Conservation (phyloP, 1,284 basidiomycete species). For the Naganishia cerealis region DNA sequence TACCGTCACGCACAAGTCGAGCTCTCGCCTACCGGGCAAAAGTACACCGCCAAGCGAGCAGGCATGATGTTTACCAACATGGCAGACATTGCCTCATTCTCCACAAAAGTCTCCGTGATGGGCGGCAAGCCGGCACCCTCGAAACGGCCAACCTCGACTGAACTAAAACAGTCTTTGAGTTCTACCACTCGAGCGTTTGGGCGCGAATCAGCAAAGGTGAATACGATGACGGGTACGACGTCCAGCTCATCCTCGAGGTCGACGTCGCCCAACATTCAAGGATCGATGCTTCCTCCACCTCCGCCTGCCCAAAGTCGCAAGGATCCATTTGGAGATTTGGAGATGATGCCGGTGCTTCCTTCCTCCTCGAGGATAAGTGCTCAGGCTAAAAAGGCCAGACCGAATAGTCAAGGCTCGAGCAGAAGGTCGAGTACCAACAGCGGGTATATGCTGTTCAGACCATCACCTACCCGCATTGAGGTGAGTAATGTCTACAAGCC, state of each 20-base stretch:
- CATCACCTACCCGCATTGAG: conserved; percentile 21
- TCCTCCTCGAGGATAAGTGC: conserved; percentile 3
- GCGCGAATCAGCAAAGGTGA: conserved; percentile 25
- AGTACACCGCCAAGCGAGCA: conserved; percentile 23
- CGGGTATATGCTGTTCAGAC: conserved; percentile 19
- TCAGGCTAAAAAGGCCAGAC: conserved; percentile 17
- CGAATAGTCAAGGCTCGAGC: conserved; percentile 18
- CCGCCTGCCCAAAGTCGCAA: conserved; percentile 4
- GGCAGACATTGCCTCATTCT: conserved; percentile 10
- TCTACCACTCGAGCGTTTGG: conserved; percentile 20
- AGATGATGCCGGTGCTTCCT: conserved; percentile 11
- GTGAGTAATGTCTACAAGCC: background rate
- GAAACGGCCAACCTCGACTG: background rate
- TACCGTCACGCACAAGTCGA: conserved; percentile 28
- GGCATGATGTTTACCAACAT: conserved; percentile 19
- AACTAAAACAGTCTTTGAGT: background rate
- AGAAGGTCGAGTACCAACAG: conserved; percentile 16
- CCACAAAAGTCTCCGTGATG: conserved; percentile 13
- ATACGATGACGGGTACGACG: background rate
- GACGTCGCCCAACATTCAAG: background rate
- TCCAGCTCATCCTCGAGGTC: conserved; percentile 5
- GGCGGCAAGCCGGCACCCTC: conserved; percentile 9
- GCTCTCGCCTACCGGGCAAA: conserved; percentile 31
- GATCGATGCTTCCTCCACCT: conserved; percentile 14
- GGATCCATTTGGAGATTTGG: conserved; percentile 15